Evolutionary conservation across 2,329 filamentous ascomycete genomes (phyloP), one percentile per base, ranked within the genome.

Genomic region (Aspergillus eucalypticola): DNA sequence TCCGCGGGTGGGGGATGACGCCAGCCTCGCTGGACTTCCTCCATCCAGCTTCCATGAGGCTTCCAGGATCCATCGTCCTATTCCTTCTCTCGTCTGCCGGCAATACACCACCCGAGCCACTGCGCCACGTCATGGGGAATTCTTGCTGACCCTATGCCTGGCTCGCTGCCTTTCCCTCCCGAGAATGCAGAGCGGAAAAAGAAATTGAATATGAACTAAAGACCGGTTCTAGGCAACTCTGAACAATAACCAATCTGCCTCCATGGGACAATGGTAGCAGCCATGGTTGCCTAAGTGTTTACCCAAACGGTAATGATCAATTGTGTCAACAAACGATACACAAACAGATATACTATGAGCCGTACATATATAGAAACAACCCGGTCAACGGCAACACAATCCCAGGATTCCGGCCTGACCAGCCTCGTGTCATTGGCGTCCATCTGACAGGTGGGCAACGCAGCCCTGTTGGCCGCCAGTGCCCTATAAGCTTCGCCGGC

Each of bases 111-210:
- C 7, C 53, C 59, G 59, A 58, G 58, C 59, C 5, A 48, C 17
- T 42, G 48, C 46, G 58, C 58, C 58, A 57, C 55, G 55, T 61
- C 50, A 57, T 52, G 46, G 44, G 10, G 25, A 4, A 32, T 27
- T 50, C 17, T 23, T 27, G 32, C 15, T 15, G 23, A 8, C 5
- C 46, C 27, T 29, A 8, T 32, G 15, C 25, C 25, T 32, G 25
- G 23, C 8, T 29, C 23, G 46, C 46, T 50, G 46, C 25, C 46
- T 50, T 27, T 50, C 46, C 23, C 5, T 50, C 46, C 41, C 23
- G n/a, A 11, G 15, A 32, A n/a, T 6, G 46, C 21, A 27, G 8
- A 11, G 23, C 15, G n/a, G 29, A 29, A 32, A n/a, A 32, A 32
- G n/a, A 50, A 50, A 29, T 11, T 35, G 32, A 35, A 35, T 13